Conservation (phyloP, 805 yeast species). For the Yamadazyma takamatsuzukensis region DNA sequence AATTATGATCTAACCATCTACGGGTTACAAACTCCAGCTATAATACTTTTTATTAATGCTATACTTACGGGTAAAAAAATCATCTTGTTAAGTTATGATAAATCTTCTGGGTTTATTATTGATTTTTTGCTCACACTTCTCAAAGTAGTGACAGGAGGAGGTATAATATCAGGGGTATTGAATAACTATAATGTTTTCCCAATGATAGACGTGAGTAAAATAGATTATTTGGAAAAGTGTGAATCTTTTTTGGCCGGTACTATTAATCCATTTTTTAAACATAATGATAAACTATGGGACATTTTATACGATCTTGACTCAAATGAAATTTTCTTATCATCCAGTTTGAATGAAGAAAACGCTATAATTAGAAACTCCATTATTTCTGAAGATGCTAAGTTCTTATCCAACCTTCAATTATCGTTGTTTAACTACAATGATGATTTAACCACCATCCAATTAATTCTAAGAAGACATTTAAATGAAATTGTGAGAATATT, state of each 20-base stretch:
- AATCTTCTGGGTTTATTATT: constrained; percentile 41
- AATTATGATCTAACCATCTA: constrained; percentile 50
- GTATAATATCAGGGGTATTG: constrained; percentile 40
- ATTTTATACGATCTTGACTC: constrained; percentile 57
- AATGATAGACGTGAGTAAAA: constrained; percentile 56
- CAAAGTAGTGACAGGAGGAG: constrained; percentile 41
- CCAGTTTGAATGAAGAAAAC: constrained; percentile 7
- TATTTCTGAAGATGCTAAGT: constrained; percentile 43
- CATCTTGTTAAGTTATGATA: constrained; percentile 36
- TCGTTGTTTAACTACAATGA: constrained; percentile 44
- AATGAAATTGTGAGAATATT: constrained; percentile 40
- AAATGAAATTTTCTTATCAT: constrained; percentile 30
- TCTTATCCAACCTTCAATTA: constrained; percentile 39
- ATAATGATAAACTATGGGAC: constrained; percentile 55
- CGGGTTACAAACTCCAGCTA: constrained; percentile 51
- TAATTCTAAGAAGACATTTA: constrained; percentile 41
- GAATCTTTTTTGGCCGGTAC: constrained; percentile 58
- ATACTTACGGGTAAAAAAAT: constrained; percentile 37
- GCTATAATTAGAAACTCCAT: constrained; percentile 29
- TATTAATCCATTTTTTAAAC: constrained; percentile 60
- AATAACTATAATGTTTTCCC: constrained; percentile 48
- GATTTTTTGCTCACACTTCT: constrained; percentile 35
- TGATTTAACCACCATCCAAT: constrained; percentile 43
- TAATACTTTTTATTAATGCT: constrained; percentile 33
- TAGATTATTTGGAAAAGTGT: constrained; percentile 44